Evolutionary conservation across 2,329 filamentous ascomycete species (phyloP).

Genomic region (Talaromyces sp.): DNA sequence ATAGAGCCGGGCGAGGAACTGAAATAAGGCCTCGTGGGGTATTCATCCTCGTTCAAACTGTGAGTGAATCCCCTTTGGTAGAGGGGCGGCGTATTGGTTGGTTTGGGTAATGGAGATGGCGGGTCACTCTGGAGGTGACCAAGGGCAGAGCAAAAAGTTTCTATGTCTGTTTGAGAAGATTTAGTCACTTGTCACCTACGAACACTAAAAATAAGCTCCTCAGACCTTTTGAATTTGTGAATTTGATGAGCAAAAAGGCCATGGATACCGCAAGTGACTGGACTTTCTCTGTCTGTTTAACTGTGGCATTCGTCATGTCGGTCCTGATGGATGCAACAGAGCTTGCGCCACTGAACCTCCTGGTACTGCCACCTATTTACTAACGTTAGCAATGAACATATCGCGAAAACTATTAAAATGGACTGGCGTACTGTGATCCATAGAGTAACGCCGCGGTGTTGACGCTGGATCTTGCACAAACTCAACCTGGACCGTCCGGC

Average conservation of each 20-base stretch:
- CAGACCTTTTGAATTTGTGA: not conserved
- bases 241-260: not conserved
- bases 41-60: not conserved
- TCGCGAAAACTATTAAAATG: not conserved
- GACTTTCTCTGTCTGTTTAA: not conserved
- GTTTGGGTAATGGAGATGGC: not conserved
- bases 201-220: not conserved
- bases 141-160: not conserved
- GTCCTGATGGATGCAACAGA: not conserved
- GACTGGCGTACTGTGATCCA: not conserved
- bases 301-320: not conserved
- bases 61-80: not conserved
- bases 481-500: not conserved
- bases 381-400: not conserved
- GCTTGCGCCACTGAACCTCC: not conserved
- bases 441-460: not conserved
- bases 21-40: not conserved
- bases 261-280: not conserved
- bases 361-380: not conserved
- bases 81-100: not conserved
- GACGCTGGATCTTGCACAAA: not conserved
- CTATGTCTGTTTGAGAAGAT: not conserved
- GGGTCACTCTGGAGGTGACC: not conserved
- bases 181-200: not conserved
- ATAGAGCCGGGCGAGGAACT: not conserved